A percentile compares a stretch with the other conserved stretches of the same genome.
phyloP scores from a whole-genome alignment of 169 alveolate species.

The Plasmodium knowlesi region DNA sequence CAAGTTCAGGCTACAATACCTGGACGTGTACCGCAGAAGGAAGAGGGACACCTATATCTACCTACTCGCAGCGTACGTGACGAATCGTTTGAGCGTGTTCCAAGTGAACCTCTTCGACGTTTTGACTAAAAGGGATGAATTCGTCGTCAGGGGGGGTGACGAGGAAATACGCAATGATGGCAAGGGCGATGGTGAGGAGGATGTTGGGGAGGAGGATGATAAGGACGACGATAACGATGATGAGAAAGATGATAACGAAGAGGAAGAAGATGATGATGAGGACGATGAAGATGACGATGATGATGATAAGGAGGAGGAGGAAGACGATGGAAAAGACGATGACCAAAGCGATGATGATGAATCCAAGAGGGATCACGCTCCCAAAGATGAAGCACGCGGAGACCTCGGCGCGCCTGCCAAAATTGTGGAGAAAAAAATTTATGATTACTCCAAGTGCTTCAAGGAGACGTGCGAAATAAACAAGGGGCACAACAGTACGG shows the following conservation, averaged over 20 bases:
- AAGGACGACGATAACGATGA: not conserved
- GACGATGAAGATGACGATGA: not conserved
- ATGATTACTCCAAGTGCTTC: conserved; percentile 72
- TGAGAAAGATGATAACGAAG: not conserved
- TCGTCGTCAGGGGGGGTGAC: conserved; percentile 64
- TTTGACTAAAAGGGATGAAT: conserved; percentile 61
- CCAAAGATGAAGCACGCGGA: conserved; percentile 22
- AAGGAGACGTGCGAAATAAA: conserved; percentile 77
- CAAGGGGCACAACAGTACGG: conserved; percentile 79
- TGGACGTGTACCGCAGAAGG: conserved; percentile 47
- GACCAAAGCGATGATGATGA: no score
- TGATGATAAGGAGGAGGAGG: not conserved
- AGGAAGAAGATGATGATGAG: not conserved
- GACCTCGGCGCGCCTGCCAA: not conserved
- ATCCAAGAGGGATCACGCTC: not conserved
- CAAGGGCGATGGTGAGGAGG: conserved; percentile 9
- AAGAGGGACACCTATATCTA: conserved; percentile 32
- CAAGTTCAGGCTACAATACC: conserved; percentile 46
- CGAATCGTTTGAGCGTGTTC: conserved; percentile 75
- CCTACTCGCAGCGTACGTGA: conserved; percentile 9
- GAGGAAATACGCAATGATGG: conserved; percentile 20
- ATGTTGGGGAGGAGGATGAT: conserved; percentile 27
- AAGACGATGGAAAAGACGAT: not conserved
- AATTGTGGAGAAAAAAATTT: conserved; percentile 68
- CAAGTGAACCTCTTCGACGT: conserved; percentile 77